Percentiles rank a stretch among this genome's conserved stretches.
Conservation (phyloP, 345 rosid species). For the Psidium friedrichsthalianum region DNA sequence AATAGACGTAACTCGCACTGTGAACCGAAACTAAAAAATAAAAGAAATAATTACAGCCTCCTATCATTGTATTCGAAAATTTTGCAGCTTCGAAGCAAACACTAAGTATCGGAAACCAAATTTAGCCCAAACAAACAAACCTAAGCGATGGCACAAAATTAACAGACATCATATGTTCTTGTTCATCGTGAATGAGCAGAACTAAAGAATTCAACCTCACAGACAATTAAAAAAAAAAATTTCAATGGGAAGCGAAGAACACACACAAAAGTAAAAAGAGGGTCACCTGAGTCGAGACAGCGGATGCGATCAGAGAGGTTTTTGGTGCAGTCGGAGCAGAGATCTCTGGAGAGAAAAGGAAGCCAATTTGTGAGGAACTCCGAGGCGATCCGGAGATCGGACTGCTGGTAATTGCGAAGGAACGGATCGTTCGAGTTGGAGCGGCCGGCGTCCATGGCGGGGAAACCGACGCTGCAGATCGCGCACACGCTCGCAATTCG, state of each 20-base stretch:
- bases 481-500: background rate
- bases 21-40: background rate
- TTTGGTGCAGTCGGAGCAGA: conserved; percentile 49
- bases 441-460: conserved; percentile 23
- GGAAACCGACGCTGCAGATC: background rate
- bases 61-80: too few species aligned
- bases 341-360: conserved; percentile 68
- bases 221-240: background rate
- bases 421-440: conserved; percentile 34
- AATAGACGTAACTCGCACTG: background rate
- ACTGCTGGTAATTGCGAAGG: conserved; percentile 43
- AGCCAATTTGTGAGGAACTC: conserved; percentile 72
- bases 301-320: conserved; percentile 59
- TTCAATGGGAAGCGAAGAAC: background rate
- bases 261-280: background rate
- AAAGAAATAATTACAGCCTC: background rate
- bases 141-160: background rate
- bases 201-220: background rate
- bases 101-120: background rate
- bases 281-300: conserved; percentile 51
- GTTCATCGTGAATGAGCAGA: background rate
- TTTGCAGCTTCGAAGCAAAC: background rate
- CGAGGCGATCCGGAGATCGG: conserved; percentile 65
- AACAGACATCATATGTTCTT: background rate
- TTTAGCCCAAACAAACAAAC: background rate